These are phyloP conservation scores for Annulohypoxylon nitens DNA, from an alignment of 495 filamentous ascomycete genomes.

Conservation along the genomic window DNA sequence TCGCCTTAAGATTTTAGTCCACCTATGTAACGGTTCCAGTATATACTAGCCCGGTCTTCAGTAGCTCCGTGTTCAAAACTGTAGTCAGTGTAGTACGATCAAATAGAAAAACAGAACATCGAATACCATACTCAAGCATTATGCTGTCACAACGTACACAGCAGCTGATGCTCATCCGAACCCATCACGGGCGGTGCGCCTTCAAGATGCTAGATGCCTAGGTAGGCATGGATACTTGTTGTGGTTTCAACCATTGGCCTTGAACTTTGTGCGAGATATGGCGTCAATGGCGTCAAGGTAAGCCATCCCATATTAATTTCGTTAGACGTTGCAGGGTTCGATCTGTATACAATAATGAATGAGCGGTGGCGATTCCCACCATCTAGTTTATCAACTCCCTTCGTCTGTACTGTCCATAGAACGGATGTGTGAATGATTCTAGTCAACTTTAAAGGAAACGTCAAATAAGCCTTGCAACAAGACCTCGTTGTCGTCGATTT, in stretches of 20 bases:
- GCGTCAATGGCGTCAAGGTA: conserved; percentile 8
- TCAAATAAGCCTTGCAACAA: background rate
- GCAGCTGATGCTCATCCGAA: conserved; percentile 12
- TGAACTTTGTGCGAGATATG: conserved; percentile 4
- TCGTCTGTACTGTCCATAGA: background rate
- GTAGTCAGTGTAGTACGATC: conserved; percentile 4
- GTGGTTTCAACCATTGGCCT: background rate
- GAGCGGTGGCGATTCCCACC: background rate
- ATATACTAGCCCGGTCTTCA: background rate
- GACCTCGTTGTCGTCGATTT: background rate
- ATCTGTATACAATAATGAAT: conserved; percentile 7
- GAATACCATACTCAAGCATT: background rate
- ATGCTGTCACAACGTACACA: conserved; percentile 30
- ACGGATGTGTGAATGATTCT: background rate
- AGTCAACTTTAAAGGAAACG: background rate
- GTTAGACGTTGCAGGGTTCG: background rate
- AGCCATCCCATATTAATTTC: conserved; percentile 14
- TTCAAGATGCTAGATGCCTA: background rate
- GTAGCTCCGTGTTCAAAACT: background rate
- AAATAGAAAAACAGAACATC: conserved; percentile 7
- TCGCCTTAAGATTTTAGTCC: background rate
- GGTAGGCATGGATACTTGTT: background rate
- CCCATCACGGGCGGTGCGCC: conserved; percentile 3
- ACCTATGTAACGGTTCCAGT: conserved; percentile 1
- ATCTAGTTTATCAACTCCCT: background rate